Base-by-base conservation (phyloP, 306 rosid genomes). In the Cucurbita pepo region DNA sequence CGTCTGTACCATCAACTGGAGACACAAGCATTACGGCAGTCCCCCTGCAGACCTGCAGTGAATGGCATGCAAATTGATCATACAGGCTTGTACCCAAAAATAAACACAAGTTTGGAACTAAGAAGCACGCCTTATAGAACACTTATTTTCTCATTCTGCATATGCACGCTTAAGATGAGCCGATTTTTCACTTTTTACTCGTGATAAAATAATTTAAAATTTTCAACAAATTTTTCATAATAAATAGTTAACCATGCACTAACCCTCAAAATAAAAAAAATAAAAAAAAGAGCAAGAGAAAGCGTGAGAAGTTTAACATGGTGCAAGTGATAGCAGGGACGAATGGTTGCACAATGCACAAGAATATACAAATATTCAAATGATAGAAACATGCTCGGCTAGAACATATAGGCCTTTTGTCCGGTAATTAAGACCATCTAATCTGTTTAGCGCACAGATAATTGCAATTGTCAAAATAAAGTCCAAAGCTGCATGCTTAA, bases 1-100 rank as follows among this genome's bases (percentile, higher is more conserved):
- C 98, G 76, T 94, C 97, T 34, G 98, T 94, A 25, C 98, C 98
- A 73, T 94, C 98, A 48, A 96, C 88, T 71, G 98, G 98, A 34
- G 98, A 94, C 77, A 94, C 98, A 13, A 94, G 97, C 98, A 94
- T 94, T 43, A 94, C 98, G 57, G 98, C 98, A 69, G 98, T 94
- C 83, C 98, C 98, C 81, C 98, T 87, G 64, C 98, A 94, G 63
- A 90, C 97, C 98, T 94, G 89, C 82, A 81, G 44, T 36, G 65
- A 59, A 76, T 40, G 6, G 7, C 18, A n/a, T 4, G 75, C 71
- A 45, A 45, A 43, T 37, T 43, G 48, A 62, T 76, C 41, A 69
- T 34, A 70, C 63, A 6, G 38, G 10, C 5, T 14, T 13, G 19
- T 12, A 14, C 56, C n/a, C 2, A 43, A 21, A 6, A 8, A 22